Conservation (phyloP, 257 asterid species). For the Fraxinus cuspidata region DNA sequence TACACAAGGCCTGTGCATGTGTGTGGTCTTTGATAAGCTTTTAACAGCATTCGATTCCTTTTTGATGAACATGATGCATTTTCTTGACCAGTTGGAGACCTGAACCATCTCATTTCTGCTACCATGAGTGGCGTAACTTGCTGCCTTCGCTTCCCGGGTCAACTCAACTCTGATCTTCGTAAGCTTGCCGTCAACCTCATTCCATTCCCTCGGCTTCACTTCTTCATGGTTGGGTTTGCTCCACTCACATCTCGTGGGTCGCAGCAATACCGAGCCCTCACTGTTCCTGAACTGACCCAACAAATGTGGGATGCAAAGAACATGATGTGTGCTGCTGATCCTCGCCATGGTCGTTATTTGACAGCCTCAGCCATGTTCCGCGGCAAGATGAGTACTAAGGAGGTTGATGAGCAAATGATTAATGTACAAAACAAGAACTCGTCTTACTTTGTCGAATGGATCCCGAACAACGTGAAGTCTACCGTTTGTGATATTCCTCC, state of each 20-base stretch:
- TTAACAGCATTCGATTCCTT: neutral
- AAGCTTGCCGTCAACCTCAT: constrained; percentile 79
- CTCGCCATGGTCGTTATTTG: constrained; percentile 66
- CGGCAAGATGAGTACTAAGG: constrained; percentile 72
- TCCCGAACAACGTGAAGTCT: constrained; percentile 68
- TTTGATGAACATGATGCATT: neutral
- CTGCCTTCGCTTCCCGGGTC: constrained; percentile 85
- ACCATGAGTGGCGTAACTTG: constrained; percentile 89
- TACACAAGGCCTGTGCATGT: neutral
- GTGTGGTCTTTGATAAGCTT: neutral
- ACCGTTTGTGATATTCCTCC: constrained; percentile 76
- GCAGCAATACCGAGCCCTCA: constrained; percentile 73
- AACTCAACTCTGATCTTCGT: constrained; percentile 78
- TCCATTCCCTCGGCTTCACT: constrained; percentile 78
- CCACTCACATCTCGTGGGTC: constrained; percentile 91
- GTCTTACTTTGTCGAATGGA: constrained; percentile 72
- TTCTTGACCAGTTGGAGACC: constrained; percentile 61
- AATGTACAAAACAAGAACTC: constrained; percentile 70
- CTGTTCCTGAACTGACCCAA: constrained; percentile 77
- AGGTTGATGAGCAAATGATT: constrained; percentile 70
- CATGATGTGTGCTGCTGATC: constrained; percentile 83
- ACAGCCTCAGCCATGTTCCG: constrained; percentile 70
- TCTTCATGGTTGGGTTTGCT: constrained; percentile 86
- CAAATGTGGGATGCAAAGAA: constrained; percentile 91
- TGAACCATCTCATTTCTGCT: constrained; percentile 75